Conservation (phyloP, 768 basidiomycete species). For the Lepiota subincarnata region DNA sequence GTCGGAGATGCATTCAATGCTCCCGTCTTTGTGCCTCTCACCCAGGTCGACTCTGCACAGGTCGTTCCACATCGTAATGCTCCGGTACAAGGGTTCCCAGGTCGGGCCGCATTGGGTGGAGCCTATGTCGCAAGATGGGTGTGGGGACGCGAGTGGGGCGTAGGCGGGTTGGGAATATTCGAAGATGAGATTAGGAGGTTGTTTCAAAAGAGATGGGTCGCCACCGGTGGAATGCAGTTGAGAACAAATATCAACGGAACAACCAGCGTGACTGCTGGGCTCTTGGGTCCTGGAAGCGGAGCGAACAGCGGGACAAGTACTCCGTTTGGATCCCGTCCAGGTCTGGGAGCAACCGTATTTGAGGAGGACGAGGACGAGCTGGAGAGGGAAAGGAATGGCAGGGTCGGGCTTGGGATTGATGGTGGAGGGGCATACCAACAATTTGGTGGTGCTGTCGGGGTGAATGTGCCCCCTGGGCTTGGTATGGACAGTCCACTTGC, state of each 20-base stretch:
- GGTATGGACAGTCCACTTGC: conserved; percentile 23
- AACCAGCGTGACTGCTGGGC: conserved; percentile 1
- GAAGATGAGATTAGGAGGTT: conserved; percentile 78
- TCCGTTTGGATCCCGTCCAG: conserved; percentile 56
- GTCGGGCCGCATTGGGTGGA: conserved; percentile 65
- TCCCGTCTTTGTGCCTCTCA: conserved; percentile 67
- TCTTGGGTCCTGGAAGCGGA: conserved; percentile 30
- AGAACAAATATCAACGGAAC: conserved; percentile 57
- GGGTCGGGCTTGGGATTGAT: conserved; percentile 8
- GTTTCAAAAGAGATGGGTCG: conserved; percentile 70
- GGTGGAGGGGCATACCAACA: conserved; percentile 14
- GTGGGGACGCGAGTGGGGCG: conserved; percentile 65
- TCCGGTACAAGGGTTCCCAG: conserved; percentile 64
- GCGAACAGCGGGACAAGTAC: conserved; percentile 67
- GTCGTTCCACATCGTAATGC: conserved; percentile 69
- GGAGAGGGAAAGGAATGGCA: conserved; percentile 43
- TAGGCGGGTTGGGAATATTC: conserved; percentile 54
- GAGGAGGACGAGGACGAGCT: conserved; percentile 78
- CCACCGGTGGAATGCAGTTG: conserved; percentile 52
- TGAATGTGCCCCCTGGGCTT: conserved; percentile 32
- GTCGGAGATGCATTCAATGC: conserved; percentile 83
- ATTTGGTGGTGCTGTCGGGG: conserved; percentile 19
- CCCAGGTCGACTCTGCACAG: conserved; percentile 77
- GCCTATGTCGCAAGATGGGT: conserved; percentile 85
- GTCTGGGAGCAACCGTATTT: conserved; percentile 41